Base-by-base conservation (phyloP, 441 rosid species). In the California macrophylla region DNA sequence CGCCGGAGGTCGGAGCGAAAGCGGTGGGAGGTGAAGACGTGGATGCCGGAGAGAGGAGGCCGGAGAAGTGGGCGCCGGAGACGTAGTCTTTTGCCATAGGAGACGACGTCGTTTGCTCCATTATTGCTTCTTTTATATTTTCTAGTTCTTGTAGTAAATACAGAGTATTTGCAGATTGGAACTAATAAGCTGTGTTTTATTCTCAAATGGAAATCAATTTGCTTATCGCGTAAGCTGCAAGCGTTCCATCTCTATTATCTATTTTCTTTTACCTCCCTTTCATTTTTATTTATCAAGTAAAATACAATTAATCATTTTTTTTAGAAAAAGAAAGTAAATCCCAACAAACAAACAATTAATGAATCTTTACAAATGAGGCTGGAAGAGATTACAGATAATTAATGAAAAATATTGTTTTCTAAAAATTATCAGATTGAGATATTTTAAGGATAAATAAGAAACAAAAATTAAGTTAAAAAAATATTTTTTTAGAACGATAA, bases 61-160 rank as follows among this genome's bases (percentile, higher is more conserved):
- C 87, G 78, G 89, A 91, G 40, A 87, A 82, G 60, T 89, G 97
- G 60, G 92, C 86, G 78, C 99, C 98, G 78, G 98, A 94, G 86
- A 91, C 91, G 88, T 91, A 50, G 58, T 50, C 58, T 12, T 6
- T 50, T 2, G 58, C 23, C 23, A 16, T 50, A 16, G 58, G 58
- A 16, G 58, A 50, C 58, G 58, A 12, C 58, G 58, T 50, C 58
- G 58, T 50, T 50, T 50, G 58, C 58, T 50, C 58, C 58, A 50
- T 50, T 40, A 40, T 10, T 38, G 45, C 9, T 38, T 8, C 1
- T 38, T 38, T 40, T 0, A 0, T 38, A 38, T 38, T 10, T 40
- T 36, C 0, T 36, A 5, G 7, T 36, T 36, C 13, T 38, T 6
- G 13, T 29, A 30, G 34, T 40, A 40, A 40, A 40, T 40, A 40